phyloP scores from a whole-genome alignment of 2,329 filamentous ascomycete species.

The Colletotrichum liaoningense region DNA sequence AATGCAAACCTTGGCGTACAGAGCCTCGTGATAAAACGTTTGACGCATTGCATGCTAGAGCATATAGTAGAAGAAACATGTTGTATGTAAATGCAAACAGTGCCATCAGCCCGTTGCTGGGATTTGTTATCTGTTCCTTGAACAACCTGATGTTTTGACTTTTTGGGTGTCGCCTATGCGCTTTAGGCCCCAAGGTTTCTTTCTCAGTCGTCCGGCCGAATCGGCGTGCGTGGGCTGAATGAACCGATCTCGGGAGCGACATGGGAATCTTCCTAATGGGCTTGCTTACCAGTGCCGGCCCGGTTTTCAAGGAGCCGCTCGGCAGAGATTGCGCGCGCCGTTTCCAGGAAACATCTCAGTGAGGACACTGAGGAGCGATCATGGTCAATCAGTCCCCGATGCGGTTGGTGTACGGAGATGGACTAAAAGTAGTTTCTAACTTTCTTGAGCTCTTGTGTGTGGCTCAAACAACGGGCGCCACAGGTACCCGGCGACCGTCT shows the following conservation, averaged over 20 bases:
- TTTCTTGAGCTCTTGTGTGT: neutral
- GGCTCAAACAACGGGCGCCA: constrained; percentile 12
- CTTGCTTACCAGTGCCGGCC: neutral
- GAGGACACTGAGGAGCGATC: neutral
- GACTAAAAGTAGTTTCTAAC: neutral
- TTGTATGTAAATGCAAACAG: neutral
- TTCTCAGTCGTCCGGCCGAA: neutral
- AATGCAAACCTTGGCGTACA: neutral
- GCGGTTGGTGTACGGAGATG: neutral
- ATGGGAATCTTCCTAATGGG: neutral
- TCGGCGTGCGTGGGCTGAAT: neutral
- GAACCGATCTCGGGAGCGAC: neutral
- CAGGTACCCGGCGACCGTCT: constrained; percentile 8
- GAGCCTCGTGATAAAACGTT: neutral
- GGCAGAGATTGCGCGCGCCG: neutral
- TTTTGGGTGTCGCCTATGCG: neutral
- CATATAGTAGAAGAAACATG: neutral
- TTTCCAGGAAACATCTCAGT: neutral
- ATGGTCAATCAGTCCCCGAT: neutral
- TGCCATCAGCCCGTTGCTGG: neutral
- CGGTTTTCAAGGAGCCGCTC: neutral
- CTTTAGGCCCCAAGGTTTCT: neutral
- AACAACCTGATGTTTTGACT: neutral
- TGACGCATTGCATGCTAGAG: neutral
- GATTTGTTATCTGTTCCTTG: neutral